Evolutionary conservation across 164 flowering plant genomes (phyloP).

Genomic region (Stephania yunnanensis): DNA sequence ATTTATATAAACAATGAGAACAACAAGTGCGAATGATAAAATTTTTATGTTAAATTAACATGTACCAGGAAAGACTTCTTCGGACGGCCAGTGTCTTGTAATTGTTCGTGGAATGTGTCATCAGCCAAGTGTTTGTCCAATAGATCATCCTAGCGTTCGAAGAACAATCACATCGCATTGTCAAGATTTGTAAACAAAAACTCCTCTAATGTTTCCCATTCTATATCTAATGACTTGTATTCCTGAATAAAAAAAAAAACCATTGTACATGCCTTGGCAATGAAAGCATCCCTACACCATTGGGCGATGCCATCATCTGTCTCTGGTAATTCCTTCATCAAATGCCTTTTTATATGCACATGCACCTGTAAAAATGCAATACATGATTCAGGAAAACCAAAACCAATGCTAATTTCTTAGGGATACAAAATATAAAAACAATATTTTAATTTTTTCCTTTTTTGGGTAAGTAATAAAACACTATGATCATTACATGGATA

Average conservation of each 20-base stretch:
- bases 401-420: neutral
- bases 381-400: neutral
- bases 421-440: neutral
- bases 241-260: neutral
- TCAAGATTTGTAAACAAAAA: neutral
- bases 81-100: constrained; percentile 48
- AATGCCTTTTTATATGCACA: constrained; percentile 67
- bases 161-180: neutral
- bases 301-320: constrained; percentile 64
- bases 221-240: neutral
- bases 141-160: constrained; percentile 40
- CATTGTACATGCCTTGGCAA: constrained; percentile 52
- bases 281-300: constrained; percentile 81
- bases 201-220: too few species aligned
- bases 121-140: constrained; percentile 7
- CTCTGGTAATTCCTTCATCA: constrained; percentile 69
- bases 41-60: neutral
- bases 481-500: neutral
- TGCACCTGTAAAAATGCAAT: constrained; percentile 47
- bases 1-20: neutral
- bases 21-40: neutral
- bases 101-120: constrained; percentile 43
- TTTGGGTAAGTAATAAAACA: too few species aligned
- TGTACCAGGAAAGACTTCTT: constrained; percentile 59
- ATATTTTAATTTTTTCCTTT: too few species aligned